A percentile compares a stretch with the other conserved stretches of the same genome.
Conservation (phyloP, 1,284 basidiomycete species). For the Ceratobasidium sp. region DNA sequence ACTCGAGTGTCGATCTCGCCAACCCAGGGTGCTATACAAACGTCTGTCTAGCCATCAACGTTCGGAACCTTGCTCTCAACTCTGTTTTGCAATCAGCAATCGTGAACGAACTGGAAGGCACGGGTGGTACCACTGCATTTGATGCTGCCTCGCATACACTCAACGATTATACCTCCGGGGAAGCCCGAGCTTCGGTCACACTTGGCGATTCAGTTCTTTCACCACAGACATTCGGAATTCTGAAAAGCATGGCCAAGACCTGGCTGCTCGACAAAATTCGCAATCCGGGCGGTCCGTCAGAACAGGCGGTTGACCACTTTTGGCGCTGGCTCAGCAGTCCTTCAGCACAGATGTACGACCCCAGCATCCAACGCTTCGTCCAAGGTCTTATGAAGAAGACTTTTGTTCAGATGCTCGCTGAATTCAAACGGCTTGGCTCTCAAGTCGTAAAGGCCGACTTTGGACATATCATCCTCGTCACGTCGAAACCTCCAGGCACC, state of each 20-base stretch:
- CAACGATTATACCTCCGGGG: constrained; percentile 89
- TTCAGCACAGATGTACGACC: constrained; percentile 91
- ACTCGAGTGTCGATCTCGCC: constrained; percentile 68
- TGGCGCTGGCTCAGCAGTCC: constrained; percentile 97
- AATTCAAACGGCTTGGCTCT: constrained; percentile 96
- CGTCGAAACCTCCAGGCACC: constrained; percentile 95
- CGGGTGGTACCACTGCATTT: constrained; percentile 91
- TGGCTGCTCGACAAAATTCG: constrained; percentile 92
- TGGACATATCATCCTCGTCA: constrained; percentile 90
- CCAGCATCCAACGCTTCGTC: constrained; percentile 93
- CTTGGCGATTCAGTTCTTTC: constrained; percentile 96
- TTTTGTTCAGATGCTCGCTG: constrained; percentile 95
- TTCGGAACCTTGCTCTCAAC: constrained; percentile 95
- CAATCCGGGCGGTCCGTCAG: constrained; percentile 67
- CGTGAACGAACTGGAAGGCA: constrained; percentile 97
- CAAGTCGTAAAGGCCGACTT: constrained; percentile 97
- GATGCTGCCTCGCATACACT: constrained; percentile 93
- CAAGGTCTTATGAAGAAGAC: constrained; percentile 98
- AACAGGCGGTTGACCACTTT: constrained; percentile 86
- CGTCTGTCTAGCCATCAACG: constrained; percentile 91
- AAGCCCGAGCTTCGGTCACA: constrained; percentile 80
- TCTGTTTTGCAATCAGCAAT: constrained; percentile 94
- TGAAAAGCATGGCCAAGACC: constrained; percentile 90
- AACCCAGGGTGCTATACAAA: constrained; percentile 93
- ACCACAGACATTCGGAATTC: constrained; percentile 85